phyloP scores from a whole-genome alignment of 257 asterid genomes.

The Anisodus tanguticus region DNA sequence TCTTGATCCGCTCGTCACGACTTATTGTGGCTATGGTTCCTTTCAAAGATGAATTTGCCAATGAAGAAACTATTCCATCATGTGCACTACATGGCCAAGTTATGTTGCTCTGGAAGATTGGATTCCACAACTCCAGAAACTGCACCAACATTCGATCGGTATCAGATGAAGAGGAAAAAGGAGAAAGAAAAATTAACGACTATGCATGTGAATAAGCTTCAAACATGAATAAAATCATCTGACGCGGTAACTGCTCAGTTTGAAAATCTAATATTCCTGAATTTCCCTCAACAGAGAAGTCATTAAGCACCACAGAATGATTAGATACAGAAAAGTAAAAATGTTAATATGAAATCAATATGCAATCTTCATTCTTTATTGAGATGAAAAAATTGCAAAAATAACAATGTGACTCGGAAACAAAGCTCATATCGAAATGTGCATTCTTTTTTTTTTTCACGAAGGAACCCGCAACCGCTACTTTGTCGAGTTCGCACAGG shows the following conservation, averaged over 20 bases:
- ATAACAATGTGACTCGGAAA: too few relatives aligned
- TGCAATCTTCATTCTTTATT: too few relatives aligned
- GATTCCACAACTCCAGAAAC: conserved; percentile 50
- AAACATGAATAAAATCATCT: not conserved
- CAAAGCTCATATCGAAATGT: too few relatives aligned
- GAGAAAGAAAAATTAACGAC: not conserved
- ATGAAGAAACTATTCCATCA: conserved; percentile 34
- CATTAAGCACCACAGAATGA: not conserved
- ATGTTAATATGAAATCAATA: not conserved
- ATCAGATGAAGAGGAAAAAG: not conserved
- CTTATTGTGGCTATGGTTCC: conserved; percentile 48
- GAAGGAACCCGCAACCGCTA: too few relatives aligned
- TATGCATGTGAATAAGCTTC: not conserved
- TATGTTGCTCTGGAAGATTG: conserved; percentile 34
- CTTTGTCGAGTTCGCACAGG: too few relatives aligned
- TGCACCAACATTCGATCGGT: conserved; percentile 19
- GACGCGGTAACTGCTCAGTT: not conserved
- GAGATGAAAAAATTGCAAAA: too few relatives aligned
- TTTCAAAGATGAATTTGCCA: conserved; percentile 38
- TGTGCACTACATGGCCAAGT: conserved; percentile 42
- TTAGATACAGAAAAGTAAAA: too few relatives aligned
- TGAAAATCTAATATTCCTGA: not conserved
- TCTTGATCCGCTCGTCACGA: conserved; percentile 46
- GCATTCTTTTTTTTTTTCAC: too few relatives aligned
- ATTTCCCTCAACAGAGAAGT: not conserved